phyloP scores from a whole-genome alignment of 192 early-diverging fungal genomes.

The Kickxella alabastrina region DNA sequence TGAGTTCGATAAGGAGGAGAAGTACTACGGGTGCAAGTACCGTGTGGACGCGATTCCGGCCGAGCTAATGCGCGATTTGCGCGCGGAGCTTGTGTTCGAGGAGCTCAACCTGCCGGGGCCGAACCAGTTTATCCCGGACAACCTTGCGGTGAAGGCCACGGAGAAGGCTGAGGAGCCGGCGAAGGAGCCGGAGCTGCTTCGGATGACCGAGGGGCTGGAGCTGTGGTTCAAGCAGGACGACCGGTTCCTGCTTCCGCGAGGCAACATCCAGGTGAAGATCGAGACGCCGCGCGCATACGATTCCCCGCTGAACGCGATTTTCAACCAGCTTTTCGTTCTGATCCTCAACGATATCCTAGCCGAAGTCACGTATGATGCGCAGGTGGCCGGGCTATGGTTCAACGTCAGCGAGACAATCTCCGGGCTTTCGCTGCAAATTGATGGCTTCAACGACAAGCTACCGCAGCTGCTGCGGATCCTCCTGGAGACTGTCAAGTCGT shows the following conservation, averaged over 20 bases:
- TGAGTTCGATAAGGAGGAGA: conserved; percentile 57
- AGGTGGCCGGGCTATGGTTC: conserved; percentile 81
- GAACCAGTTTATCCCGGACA: conserved; percentile 84
- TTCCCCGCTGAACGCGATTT: conserved; percentile 68
- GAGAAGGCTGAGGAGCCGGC: conserved; percentile 7
- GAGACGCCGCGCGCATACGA: conserved; percentile 74
- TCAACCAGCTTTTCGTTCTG: conserved; percentile 67
- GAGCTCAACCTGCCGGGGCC: conserved; percentile 66
- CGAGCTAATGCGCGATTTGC: conserved; percentile 44
- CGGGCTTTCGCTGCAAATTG: conserved; percentile 65
- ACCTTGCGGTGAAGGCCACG: conserved; percentile 64
- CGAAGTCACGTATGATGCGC: conserved; percentile 87
- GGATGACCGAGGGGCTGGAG: conserved; percentile 39
- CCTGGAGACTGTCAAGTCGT: conserved; percentile 61
- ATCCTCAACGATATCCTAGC: conserved; percentile 79
- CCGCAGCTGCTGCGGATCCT: conserved; percentile 65
- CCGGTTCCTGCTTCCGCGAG: conserved; percentile 87
- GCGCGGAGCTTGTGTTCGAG: conserved; percentile 24
- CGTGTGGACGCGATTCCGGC: conserved; percentile 57
- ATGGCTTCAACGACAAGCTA: conserved; percentile 90
- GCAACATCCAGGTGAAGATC: conserved; percentile 68
- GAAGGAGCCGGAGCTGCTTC: conserved; percentile 28
- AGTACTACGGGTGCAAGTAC: conserved; percentile 83
- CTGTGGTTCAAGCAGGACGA: conserved; percentile 97
- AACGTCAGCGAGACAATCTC: conserved; percentile 67